phyloP scores from a whole-genome alignment of 352 stramenopile genomes.

The Globisporangium okanoganense region DNA sequence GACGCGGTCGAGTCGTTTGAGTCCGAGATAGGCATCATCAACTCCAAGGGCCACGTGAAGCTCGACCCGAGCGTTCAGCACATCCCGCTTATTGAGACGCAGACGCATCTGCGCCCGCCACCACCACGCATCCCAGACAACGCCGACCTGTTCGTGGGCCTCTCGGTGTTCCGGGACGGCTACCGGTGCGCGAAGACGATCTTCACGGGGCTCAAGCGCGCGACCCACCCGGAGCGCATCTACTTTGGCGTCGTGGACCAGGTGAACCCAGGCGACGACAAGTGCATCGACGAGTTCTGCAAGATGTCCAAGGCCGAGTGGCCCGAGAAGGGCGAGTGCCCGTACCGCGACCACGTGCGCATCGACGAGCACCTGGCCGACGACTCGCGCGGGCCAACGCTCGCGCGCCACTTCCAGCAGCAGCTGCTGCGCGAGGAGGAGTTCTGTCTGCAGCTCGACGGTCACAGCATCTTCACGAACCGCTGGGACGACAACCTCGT shows the following conservation, averaged over 20 bases:
- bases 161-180: slow-evolving; percentile 81
- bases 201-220: slow-evolving; percentile 70
- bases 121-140: slow-evolving; percentile 41
- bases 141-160: slow-evolving; percentile 70
- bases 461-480: slow-evolving; percentile 86
- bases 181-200: slow-evolving; percentile 81
- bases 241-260: slow-evolving; percentile 85
- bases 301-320: slow-evolving; percentile 67
- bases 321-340: slow-evolving; percentile 56
- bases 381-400: slow-evolving; percentile 72
- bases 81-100: slow-evolving; percentile 39
- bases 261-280: slow-evolving; percentile 62
- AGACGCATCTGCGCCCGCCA: slow-evolving; percentile 45
- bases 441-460: slow-evolving; percentile 84
- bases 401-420: slow-evolving; percentile 79
- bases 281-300: slow-evolving; percentile 76
- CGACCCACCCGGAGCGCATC: slow-evolving; percentile 60
- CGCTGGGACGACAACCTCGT: slow-evolving; percentile 74
- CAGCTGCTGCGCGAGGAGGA: slow-evolving; percentile 71
- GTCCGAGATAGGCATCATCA: slow-evolving; percentile 50
- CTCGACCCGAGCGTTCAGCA: slow-evolving; percentile 75
- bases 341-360: slow-evolving; percentile 67
- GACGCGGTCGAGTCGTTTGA: slow-evolving; percentile 18
- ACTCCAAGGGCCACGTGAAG: slow-evolving; percentile 50
- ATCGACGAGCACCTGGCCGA: slow-evolving; percentile 62